Base-by-base conservation (phyloP, 192 early-diverging fungal genomes). In the Martensiomyces pterosporus region DNA sequence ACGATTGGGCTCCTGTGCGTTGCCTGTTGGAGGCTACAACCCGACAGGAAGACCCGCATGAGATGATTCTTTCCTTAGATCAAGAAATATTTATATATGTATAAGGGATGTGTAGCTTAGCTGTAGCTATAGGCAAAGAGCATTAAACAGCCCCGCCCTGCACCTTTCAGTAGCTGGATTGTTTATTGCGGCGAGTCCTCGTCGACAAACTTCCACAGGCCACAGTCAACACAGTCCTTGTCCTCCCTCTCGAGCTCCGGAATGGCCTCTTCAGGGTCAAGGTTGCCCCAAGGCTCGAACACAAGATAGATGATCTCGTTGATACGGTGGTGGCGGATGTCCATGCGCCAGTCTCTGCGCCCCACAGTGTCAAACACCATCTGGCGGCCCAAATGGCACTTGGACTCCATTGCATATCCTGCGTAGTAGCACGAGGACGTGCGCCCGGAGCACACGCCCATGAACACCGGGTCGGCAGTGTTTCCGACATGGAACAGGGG, bases 401-500 rank as follows among this genome's bases (percentile, higher is more conserved):
- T 78, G 6, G 86, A 82, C 56, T 97, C 87, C 51, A 88, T 61
- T 12, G 85, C 86, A 51, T 88, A 88, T 1, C 78, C 82, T 16
- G 75, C 81, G 47, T 82, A 83, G 49, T 85, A 90, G 55, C 88
- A 89, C 19, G 54, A 55, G 10, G 77, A 79, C 1, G 75, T 68
- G 21, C 68, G 66, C 3, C 86, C 88, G 9, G 73, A 75, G 56
- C 95, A 98, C 19, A 80, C 75, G 21, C 95, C 95, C 51, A 86
- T 75, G 64, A 82, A 98, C 19, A 98, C 84, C 9, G 94, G 93
- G 67, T 98, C 95, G 2, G 85, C 86, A 2, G 82, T 85, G 69
- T 98, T 84, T 3, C 92, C 93, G 56, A 94, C 64, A 46, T 98
- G 95, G 59, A 81, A 98, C 23, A 95, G 81, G n/a, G 92, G 86